Evolutionary conservation across 768 basidiomycete genomes (phyloP).

Genomic region (Trametes cingulata): DNA sequence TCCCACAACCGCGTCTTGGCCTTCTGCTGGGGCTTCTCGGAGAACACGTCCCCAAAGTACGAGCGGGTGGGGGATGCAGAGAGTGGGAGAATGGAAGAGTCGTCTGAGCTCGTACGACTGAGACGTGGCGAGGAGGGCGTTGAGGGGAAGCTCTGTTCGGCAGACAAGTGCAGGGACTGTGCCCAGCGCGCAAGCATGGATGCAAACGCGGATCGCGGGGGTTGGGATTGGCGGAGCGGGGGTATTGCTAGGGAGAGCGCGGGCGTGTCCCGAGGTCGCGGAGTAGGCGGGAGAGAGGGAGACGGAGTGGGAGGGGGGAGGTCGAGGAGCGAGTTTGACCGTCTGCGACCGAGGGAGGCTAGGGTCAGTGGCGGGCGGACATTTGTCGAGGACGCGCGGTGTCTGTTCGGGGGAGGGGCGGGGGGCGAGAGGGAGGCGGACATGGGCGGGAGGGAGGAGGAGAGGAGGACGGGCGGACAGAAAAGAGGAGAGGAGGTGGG

Average conservation of each 20-base stretch:
- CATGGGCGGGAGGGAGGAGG: conserved; percentile 22
- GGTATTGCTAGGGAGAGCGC: conserved; percentile 40
- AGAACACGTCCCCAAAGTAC: conserved; percentile 46
- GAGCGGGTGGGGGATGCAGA: conserved; percentile 51
- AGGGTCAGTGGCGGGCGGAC: conserved; percentile 54
- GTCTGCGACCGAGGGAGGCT: conserved; percentile 47
- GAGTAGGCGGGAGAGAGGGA: conserved; percentile 19
- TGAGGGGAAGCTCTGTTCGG: conserved; percentile 41
- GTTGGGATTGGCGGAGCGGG: conserved; percentile 12
- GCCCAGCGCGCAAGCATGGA: conserved; percentile 52
- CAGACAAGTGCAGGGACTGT: conserved; percentile 50
- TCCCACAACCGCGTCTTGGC: conserved; percentile 43
- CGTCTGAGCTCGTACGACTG: conserved; percentile 38
- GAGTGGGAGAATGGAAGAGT: conserved; percentile 51
- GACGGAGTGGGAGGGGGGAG: conserved; percentile 28
- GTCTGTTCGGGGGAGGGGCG: conserved; percentile 47
- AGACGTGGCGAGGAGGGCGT: conserved; percentile 49
- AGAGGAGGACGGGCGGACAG: background rate
- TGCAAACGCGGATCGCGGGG: conserved; percentile 34
- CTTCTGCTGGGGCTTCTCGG: conserved; percentile 38
- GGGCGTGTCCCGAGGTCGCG: conserved; percentile 10
- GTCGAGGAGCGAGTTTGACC: conserved; percentile 32
- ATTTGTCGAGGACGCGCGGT: conserved; percentile 61
- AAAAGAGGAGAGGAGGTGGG: conserved; percentile 1
- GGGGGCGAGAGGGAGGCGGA: conserved; percentile 28